Base-by-base conservation (phyloP, 345 rosid species). In the Eucalyptus grandis region DNA sequence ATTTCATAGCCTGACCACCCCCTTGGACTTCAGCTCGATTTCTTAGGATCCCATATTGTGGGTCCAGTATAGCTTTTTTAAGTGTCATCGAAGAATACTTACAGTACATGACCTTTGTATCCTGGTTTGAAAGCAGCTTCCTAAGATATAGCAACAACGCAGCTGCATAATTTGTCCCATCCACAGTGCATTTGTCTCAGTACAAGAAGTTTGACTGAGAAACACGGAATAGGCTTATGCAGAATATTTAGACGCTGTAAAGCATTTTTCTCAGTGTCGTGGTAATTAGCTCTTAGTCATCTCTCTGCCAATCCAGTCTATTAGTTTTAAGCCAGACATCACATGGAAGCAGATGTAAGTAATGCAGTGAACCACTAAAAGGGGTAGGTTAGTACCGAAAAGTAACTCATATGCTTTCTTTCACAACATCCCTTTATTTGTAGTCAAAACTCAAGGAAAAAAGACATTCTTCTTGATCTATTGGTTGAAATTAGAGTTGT, bases 201-300 rank as follows among this genome's bases (percentile, higher is more conserved):
- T 37, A 72, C 82, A 37, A 37, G 46, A 37, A 34, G 0, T 72
- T 34, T 5, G 2, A 0, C 44, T 34, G 0, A 19, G 0, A 72
- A 34, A 72, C 14, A 19, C 46, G 0, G 46, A 72, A 19, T 19
- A 6, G 46, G 82, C 8, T 10, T 37, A 72, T 37, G 46, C 21
- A 37, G 82, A 10, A 34, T 37, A 6, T 37, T 31, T 37, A 5
- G 44, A 34, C 1, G 1, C 26, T 34, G 19, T 72, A 17, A 37
- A 72, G 37, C 14, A 34, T 16, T 72, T 69, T 72, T 72, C 1
- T 72, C 26, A 10, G 44, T 69, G 44, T 72, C 0, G 14, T 72
- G 46, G 46, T 19, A 46, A 9, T 72, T 37, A 3, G 46, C 14
- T 34, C 26, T 72, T 72, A 2, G 26, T 34, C 82, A 19, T 37